Base-by-base conservation (phyloP, 768 basidiomycete species). In the Goffeauzyma gilvescens region DNA sequence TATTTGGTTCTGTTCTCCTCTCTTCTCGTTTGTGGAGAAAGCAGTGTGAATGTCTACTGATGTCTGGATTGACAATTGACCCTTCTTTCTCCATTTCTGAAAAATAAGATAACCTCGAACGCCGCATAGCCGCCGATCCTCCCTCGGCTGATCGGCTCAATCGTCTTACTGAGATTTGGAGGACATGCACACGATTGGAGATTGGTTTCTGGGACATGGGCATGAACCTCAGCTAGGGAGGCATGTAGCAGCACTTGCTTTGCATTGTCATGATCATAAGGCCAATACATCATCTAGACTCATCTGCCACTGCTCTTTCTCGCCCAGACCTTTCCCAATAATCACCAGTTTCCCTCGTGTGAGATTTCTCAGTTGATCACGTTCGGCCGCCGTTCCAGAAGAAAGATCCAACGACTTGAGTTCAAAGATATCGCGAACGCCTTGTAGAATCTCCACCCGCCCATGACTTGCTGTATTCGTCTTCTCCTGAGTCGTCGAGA, bases 351-450 rank as follows among this genome's bases (percentile, higher is more conserved):
- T n/a, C n/a, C n/a, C n/a, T n/a, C n/a, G n/a, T n/a, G n/a, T n/a
- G n/a, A n/a, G n/a, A n/a, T n/a, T n/a, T n/a, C n/a, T n/a, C n/a
- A n/a, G n/a, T n/a, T n/a, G n/a, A n/a, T n/a, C n/a, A n/a, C n/a
- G n/a, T n/a, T n/a, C n/a, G n/a, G n/a, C n/a, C n/a, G n/a, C n/a
- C n/a, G n/a, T n/a, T n/a, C n/a, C n/a, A n/a, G n/a, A n/a, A n/a
- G n/a, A n/a, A n/a, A 4, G 6, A 18, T 38, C 34, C 14, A 61
- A 37, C 40, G 50, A 42, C 32, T 56, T 65, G 3, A 89, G 72
- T 53, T 98, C 90, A 58, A 89, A 98, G 62, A 95, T 71, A 51
- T 68, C 83, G 50, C 83, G 69, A 10, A 98, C 93, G 2, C 89
- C 93, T 58, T 98, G 93, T 33, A 98, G 65, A 41, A 96, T 74